Percentiles rank a stretch among this genome's conserved stretches.
Evolutionary conservation across 139 green algal genomes (phyloP).

Genomic region (Ettlia oleoabundans): DNA sequence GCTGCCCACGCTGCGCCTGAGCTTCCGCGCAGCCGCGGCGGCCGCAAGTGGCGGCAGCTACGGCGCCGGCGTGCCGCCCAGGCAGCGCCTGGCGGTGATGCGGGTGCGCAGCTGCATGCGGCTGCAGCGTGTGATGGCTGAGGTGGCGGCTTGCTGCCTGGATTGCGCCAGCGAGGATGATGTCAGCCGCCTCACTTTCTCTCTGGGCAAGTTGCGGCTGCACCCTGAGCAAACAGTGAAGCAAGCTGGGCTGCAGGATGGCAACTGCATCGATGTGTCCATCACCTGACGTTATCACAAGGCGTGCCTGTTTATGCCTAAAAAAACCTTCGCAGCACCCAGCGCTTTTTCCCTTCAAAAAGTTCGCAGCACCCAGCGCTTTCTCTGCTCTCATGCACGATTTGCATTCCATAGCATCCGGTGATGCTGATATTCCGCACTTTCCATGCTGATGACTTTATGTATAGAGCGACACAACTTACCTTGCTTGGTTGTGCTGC

Average conservation of each 20-base stretch:
- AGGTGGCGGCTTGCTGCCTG: constrained; percentile 7
- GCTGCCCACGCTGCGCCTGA: constrained; percentile 6
- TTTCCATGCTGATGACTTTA: no score
- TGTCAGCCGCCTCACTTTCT: not conserved
- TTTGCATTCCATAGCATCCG: no score
- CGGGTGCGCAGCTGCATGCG: not conserved
- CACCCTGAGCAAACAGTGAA: not conserved
- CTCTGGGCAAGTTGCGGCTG: not conserved
- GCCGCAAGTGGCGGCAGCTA: not conserved
- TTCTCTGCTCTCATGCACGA: no score
- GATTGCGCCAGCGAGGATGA: not conserved
- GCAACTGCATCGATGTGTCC: not conserved
- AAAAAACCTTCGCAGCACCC: no score
- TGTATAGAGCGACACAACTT: no score
- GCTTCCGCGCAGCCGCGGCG: not conserved
- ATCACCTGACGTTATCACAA: no score
- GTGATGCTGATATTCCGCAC: no score
- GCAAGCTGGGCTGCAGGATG: not conserved
- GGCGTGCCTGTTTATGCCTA: no score
- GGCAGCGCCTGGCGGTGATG: not conserved
- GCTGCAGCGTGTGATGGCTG: not conserved
- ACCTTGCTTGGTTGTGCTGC: no score
- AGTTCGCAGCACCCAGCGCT: no score
- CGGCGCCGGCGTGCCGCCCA: not conserved
- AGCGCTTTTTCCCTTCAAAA: no score